Percentiles rank a stretch among this genome's conserved stretches.
These are phyloP conservation scores for Fusarium globosum DNA, from an alignment of 2,329 filamentous ascomycete genomes.

Conservation along the genomic window DNA sequence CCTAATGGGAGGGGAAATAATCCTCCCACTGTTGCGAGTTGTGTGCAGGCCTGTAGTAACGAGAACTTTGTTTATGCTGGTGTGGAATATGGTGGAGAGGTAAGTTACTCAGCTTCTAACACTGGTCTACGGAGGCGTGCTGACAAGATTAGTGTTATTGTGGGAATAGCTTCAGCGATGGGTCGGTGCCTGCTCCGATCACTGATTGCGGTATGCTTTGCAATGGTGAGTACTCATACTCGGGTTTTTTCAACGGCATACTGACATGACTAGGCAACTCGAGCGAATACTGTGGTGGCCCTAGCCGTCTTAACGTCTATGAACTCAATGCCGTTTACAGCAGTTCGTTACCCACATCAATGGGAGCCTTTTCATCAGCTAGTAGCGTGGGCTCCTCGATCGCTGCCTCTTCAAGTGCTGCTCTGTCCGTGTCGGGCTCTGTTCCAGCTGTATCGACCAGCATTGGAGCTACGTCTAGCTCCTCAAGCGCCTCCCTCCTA, in stretches of 20 bases:
- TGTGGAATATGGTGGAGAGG: conserved; percentile 54
- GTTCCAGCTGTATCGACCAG: not conserved
- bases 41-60: conserved; percentile 49
- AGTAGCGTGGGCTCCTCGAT: not conserved
- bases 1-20: conserved; percentile 38
- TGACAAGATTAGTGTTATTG: conserved; percentile 49
- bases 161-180: conserved; percentile 45
- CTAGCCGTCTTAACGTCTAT: conserved; percentile 51
- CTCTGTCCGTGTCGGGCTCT: not conserved
- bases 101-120: not conserved
- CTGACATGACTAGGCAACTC: conserved; percentile 44
- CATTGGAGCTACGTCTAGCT: fast-evolving
- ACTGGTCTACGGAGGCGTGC: not conserved
- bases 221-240: conserved; percentile 36
- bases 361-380: not conserved
- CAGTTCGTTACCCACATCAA: not conserved
- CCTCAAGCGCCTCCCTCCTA: fast-evolving
- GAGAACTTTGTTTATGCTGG: conserved; percentile 48
- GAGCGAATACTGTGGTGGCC: conserved; percentile 53
- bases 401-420: fast-evolving
- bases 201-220: conserved; percentile 52
- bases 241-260: fast-evolving
- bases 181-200: conserved; percentile 45
- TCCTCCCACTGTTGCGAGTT: conserved; percentile 49
- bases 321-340: conserved; percentile 33